A percentile compares a stretch with the other conserved stretches of the same genome.
Evolutionary conservation across 352 stramenopile genomes (phyloP).

Genomic region (Pythium grandisporangium): DNA sequence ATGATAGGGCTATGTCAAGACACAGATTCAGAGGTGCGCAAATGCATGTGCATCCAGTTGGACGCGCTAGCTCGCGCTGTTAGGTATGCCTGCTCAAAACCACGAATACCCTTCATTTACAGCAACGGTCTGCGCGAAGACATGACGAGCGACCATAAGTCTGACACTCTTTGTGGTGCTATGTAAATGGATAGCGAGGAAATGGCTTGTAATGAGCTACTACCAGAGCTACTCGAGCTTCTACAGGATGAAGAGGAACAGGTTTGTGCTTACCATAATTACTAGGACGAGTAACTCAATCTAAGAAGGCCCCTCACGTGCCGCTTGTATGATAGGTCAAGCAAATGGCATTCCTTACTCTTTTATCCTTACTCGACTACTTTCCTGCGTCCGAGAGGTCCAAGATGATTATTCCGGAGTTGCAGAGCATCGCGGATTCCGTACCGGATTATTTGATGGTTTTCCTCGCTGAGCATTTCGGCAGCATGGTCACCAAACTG

Average conservation of each 20-base stretch:
- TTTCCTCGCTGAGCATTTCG: conserved; percentile 41
- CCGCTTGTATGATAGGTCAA: too few species aligned
- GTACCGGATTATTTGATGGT: conserved; percentile 52
- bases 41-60: conserved; percentile 78
- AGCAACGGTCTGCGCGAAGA: too few species aligned
- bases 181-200: conserved; percentile 59
- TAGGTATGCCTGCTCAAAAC: conserved; percentile 22
- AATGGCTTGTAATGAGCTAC: conserved; percentile 48
- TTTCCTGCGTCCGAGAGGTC: conserved; percentile 42
- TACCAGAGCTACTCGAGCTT: conserved; percentile 65
- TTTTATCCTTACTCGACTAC: conserved; percentile 69
- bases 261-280: conserved; percentile 9
- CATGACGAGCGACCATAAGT: too few species aligned
- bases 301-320: too few species aligned
- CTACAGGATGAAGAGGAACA: conserved; percentile 81
- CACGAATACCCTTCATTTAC: too few species aligned
- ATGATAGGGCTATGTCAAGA: conserved; percentile 84
- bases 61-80: conserved; percentile 61
- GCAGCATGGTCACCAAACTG: conserved; percentile 56
- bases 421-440: conserved; percentile 41
- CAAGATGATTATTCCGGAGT: conserved; percentile 60
- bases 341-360: conserved; percentile 56
- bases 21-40: conserved; percentile 72
- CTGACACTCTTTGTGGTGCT: too few species aligned
- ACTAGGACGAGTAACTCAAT: too few species aligned